Evolutionary conservation across 2,329 filamentous ascomycete species (phyloP).

Genomic region (Aspergillus luchuensis): DNA sequence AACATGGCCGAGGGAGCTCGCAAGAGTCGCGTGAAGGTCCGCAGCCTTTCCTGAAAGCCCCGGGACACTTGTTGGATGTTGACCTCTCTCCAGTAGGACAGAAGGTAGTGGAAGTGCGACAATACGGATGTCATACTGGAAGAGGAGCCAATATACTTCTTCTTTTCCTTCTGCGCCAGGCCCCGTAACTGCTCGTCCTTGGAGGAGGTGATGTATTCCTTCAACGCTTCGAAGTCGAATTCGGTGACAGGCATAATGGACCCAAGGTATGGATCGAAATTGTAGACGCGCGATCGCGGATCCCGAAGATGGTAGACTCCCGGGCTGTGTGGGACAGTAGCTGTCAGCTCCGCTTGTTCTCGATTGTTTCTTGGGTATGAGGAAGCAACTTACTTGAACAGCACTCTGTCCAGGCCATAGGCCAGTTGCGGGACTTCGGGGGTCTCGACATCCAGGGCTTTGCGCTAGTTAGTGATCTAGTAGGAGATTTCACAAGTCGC

Average conservation of each 20-base stretch:
- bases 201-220: slow-evolving; percentile 88
- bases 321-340: slow-evolving; percentile 46
- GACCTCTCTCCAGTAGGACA: slow-evolving; percentile 79
- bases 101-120: slow-evolving; percentile 87
- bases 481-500: not conserved
- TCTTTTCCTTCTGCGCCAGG: slow-evolving; percentile 66
- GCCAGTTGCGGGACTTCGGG: slow-evolving; percentile 64
- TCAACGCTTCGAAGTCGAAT: slow-evolving; percentile 87
- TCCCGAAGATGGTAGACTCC: slow-evolving; percentile 93
- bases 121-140: slow-evolving; percentile 92
- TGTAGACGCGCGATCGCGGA: slow-evolving; percentile 81
- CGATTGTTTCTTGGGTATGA: not conserved
- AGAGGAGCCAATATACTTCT: slow-evolving; percentile 90
- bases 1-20: slow-evolving; percentile 78
- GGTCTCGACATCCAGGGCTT: slow-evolving; percentile 47
- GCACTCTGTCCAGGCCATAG: slow-evolving; percentile 80
- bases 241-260: slow-evolving; percentile 90
- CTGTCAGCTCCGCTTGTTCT: not conserved
- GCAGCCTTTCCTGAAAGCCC: slow-evolving; percentile 62
- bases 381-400: slow-evolving; percentile 70
- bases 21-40: slow-evolving; percentile 70
- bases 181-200: slow-evolving; percentile 72
- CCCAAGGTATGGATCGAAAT: slow-evolving; percentile 93
- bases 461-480: slow-evolving; percentile 2
- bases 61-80: slow-evolving; percentile 68